Conservation (phyloP, 768 basidiomycete genomes). For the Trametes punicea region DNA sequence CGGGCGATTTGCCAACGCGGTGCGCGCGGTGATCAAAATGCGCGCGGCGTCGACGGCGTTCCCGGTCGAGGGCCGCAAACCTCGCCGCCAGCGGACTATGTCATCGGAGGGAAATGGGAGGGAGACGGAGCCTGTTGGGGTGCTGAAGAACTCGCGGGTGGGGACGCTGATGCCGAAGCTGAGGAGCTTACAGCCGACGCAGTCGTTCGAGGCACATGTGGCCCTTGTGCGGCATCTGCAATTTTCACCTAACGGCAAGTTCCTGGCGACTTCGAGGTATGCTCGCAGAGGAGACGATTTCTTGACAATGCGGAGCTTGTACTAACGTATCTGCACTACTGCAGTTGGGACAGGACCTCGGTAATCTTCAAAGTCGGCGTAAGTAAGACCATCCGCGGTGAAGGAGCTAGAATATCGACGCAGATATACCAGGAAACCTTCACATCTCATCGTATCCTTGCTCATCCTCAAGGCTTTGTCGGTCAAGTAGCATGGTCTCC, state of each 20-base stretch:
- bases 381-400: constrained; percentile 22
- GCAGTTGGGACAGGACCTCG: constrained; percentile 69
- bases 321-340: no score
- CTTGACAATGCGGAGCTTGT: not conserved
- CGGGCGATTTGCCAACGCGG: constrained; percentile 40
- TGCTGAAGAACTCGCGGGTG: constrained; percentile 50
- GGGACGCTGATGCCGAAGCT: constrained; percentile 54
- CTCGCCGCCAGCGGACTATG: constrained; percentile 24
- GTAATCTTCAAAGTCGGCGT: constrained; percentile 66
- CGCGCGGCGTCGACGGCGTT: constrained; percentile 31
- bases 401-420: constrained; percentile 3
- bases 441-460: constrained; percentile 57
- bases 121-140: constrained; percentile 30
- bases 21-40: constrained; percentile 47
- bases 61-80: constrained; percentile 17
- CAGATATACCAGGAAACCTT: constrained; percentile 48
- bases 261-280: constrained; percentile 69
- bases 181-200: constrained; percentile 48
- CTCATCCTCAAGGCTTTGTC: constrained; percentile 69
- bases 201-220: constrained; percentile 61
- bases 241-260: constrained; percentile 75
- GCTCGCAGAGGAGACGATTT: not conserved
- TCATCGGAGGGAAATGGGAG: constrained; percentile 25
- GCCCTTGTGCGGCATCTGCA: constrained; percentile 71
- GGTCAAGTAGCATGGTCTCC: constrained; percentile 80